These are phyloP conservation scores for Theileria orientalis DNA, from an alignment of 169 alveolate genomes.

Conservation along the genomic window DNA sequence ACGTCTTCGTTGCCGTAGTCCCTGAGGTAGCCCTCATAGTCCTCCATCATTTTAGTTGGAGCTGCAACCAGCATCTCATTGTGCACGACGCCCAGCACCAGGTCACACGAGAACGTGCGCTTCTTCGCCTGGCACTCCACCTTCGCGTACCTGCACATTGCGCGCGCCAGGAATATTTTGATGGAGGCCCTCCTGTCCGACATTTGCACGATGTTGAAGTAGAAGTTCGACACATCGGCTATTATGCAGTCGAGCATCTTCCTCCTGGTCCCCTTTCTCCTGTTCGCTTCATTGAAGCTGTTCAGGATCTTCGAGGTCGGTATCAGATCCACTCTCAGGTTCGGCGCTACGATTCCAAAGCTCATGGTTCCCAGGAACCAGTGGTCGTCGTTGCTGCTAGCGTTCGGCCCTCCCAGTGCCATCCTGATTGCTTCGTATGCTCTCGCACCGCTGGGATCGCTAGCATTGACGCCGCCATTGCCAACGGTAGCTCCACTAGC, in stretches of 20 bases:
- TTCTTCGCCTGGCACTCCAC: neutral
- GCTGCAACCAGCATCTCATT: neutral
- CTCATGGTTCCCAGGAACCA: conserved; percentile 3
- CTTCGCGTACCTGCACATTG: neutral
- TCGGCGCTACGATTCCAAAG: conserved; percentile 12
- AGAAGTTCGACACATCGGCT: neutral
- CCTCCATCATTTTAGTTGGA: neutral
- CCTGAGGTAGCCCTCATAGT: neutral
- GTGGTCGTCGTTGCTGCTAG: neutral
- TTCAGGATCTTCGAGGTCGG: neutral
- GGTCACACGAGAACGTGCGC: neutral
- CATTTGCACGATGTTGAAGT: conserved; percentile 7
- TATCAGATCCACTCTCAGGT: neutral
- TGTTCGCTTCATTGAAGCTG: neutral
- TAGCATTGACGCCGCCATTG: no score
- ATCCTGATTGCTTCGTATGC: neutral
- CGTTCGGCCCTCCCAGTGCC: neutral
- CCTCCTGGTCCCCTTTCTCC: no score
- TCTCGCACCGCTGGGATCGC: no score
- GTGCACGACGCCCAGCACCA: neutral
- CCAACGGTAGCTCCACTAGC: no score
- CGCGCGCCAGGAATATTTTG: neutral
- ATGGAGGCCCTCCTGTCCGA: neutral
- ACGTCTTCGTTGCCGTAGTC: neutral
- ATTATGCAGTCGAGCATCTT: neutral